A percentile compares a stretch with the other conserved stretches of the same genome.
Conservation (phyloP, 345 rosid genomes). For the Eucalyptus microcorys region DNA sequence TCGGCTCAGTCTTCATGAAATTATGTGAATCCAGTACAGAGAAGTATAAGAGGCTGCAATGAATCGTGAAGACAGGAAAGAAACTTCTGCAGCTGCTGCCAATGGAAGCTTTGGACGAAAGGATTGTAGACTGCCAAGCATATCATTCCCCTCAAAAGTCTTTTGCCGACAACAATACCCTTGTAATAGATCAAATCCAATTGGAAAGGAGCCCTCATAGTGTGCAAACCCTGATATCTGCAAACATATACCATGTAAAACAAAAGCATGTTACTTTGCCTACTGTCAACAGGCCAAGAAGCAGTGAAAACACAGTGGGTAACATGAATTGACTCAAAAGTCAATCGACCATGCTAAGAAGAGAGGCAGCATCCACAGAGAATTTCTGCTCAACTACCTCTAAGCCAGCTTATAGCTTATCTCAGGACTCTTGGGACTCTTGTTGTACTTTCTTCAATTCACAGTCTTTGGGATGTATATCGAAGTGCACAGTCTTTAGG, state of each 20-base stretch:
- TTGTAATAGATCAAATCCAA: conserved; percentile 40
- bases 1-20: conserved; percentile 10
- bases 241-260: not conserved
- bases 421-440: conserved; percentile 7
- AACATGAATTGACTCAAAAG: not conserved
- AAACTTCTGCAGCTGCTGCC: conserved; percentile 29
- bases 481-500: too few relatives aligned
- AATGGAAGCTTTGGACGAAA: conserved; percentile 19
- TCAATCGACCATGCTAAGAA: conserved; percentile 39
- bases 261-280: not conserved
- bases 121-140: conserved; percentile 10
- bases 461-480: too few relatives aligned
- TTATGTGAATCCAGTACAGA: conserved; percentile 10
- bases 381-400: conserved; percentile 40
- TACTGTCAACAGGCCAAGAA: not conserved
- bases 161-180: conserved; percentile 21
- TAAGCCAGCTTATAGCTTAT: conserved; percentile 35
- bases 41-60: conserved; percentile 38
- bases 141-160: conserved; percentile 15
- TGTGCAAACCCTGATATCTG: conserved; percentile 37
- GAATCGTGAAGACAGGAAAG: conserved; percentile 42
- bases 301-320: not conserved
- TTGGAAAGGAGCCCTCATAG: conserved; percentile 31
- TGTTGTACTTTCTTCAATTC: too few relatives aligned
- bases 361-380: conserved; percentile 34